Conservation (phyloP, 805 yeast species). For the Grigorovia jiainica region DNA sequence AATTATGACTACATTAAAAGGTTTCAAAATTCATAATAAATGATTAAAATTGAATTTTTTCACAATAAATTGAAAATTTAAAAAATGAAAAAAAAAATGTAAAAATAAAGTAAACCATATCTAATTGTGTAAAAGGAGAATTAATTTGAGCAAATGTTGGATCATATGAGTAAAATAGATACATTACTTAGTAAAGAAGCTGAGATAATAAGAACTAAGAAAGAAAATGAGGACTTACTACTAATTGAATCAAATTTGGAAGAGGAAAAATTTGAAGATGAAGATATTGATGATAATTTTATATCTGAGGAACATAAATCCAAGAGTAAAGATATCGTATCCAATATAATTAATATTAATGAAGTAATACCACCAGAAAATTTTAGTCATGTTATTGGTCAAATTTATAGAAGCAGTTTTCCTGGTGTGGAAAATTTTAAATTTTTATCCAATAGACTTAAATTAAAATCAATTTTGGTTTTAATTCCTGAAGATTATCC, state of each 20-base stretch:
- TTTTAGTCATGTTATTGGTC: conserved; percentile 71
- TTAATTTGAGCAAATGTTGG: no score
- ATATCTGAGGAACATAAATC: conserved; percentile 17
- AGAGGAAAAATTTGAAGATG: conserved; percentile 14
- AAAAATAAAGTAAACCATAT: no score
- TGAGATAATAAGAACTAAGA: conserved; percentile 1
- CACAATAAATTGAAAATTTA: no score
- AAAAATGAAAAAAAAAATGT: no score
- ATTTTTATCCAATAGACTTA: conserved; percentile 48
- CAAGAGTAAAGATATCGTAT: background rate
- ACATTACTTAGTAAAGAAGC: background rate
- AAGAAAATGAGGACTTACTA: background rate
- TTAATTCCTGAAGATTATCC: conserved; percentile 92
- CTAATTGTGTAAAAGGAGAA: no score
- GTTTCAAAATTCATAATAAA: no score
- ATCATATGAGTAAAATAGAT: conserved; percentile 1
- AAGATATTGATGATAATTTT: conserved; percentile 15
- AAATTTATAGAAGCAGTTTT: conserved; percentile 79
- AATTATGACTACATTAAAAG: no score
- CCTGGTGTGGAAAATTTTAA: conserved; percentile 78
- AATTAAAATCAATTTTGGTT: conserved; percentile 67
- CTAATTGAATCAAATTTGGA: background rate
- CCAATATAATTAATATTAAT: background rate
- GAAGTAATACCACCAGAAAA: conserved; percentile 68
- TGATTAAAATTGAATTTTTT: no score